Evolutionary conservation across 805 yeast species (phyloP).

Genomic region (Torulaspora maleeae): DNA sequence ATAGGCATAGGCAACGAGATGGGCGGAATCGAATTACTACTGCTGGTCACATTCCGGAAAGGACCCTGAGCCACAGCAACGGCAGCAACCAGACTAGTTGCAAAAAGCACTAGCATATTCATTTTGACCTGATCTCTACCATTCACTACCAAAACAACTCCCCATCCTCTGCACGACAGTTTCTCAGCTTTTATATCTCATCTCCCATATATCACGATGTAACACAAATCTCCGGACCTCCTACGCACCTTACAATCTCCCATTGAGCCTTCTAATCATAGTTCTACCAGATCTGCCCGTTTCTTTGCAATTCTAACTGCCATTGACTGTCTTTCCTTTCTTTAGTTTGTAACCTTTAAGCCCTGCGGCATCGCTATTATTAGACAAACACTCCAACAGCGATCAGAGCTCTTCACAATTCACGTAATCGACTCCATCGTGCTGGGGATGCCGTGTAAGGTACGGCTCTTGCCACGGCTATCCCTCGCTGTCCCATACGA

Average conservation of each 20-base stretch:
- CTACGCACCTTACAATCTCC: neutral
- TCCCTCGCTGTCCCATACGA: conserved; percentile 8
- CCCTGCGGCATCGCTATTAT: neutral
- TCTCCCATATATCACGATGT: neutral
- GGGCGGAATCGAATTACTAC: neutral
- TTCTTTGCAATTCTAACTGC: neutral
- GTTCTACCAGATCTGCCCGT: neutral
- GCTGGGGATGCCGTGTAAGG: neutral
- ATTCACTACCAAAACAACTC: too few species aligned
- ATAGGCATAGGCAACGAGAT: neutral
- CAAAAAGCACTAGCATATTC: conserved; percentile 11
- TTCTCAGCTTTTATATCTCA: neutral
- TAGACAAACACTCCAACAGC: neutral
- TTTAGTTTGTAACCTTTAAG: neutral
- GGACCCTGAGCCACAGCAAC: conserved; percentile 9
- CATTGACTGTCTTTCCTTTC: neutral
- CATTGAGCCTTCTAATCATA: neutral
- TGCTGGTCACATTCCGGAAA: neutral
- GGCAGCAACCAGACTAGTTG: conserved; percentile 7
- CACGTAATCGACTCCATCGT: neutral
- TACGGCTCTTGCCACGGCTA: neutral
- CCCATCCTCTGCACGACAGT: too few species aligned
- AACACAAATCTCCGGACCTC: neutral
- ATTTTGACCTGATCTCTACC: conserved; percentile 2
- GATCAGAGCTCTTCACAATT: neutral